Conservation (phyloP, 2,329 filamentous ascomycete species). For the Talaromyces marneffei region DNA sequence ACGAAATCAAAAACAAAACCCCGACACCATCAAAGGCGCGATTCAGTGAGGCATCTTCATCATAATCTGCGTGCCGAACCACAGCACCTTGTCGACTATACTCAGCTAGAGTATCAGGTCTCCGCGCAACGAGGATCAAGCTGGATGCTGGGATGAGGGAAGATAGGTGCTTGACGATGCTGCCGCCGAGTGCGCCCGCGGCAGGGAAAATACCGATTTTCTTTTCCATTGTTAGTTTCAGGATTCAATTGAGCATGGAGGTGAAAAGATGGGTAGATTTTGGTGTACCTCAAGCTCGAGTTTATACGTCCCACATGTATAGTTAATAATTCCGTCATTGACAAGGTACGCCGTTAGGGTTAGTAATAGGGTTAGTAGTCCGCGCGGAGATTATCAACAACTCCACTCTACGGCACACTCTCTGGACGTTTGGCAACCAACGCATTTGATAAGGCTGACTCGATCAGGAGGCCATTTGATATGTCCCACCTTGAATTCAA, state of each 20-base stretch:
- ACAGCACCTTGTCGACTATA: constrained; percentile 36
- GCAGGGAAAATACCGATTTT: constrained; percentile 45
- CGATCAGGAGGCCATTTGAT: background rate
- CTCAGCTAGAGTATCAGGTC: constrained; percentile 36
- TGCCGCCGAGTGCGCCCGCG: constrained; percentile 49
- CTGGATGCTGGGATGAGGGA: constrained; percentile 39
- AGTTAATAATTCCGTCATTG: constrained; percentile 6
- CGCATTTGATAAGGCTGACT: background rate
- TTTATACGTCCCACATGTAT: background rate
- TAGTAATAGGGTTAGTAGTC: background rate
- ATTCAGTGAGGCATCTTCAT: constrained; percentile 42
- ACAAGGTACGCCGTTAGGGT: background rate
- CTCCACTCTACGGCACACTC: no score
- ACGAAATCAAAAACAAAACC: constrained; percentile 52
- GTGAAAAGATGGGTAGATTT: background rate
- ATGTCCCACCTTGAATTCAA: background rate
- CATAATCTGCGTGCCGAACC: constrained; percentile 49
- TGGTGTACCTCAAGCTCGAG: background rate
- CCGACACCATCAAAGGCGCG: constrained; percentile 47
- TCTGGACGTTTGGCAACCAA: no score
- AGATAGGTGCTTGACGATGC: constrained; percentile 47
- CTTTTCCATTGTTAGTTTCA: background rate
- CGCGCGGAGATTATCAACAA: background rate
- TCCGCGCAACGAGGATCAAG: constrained; percentile 45
- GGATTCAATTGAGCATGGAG: background rate